phyloP scores from a whole-genome alignment of 768 basidiomycete genomes.

The Leccinum broughii region DNA sequence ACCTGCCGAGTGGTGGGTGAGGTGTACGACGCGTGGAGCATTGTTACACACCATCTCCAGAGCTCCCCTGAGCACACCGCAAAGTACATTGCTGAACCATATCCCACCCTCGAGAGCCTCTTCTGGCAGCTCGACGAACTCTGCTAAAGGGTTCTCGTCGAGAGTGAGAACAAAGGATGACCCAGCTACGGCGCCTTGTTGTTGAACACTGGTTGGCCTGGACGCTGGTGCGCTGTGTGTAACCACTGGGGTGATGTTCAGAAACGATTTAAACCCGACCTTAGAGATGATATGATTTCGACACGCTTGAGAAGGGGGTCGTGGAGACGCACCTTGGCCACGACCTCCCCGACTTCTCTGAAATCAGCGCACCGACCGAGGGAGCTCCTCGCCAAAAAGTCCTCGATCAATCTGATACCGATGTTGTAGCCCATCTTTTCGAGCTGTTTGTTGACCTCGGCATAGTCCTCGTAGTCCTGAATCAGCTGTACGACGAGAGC shows the following conservation, averaged over 20 bases:
- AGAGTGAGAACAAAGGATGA: conserved; percentile 80
- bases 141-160: conserved; percentile 95
- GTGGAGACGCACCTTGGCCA: conserved; percentile 71
- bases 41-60: conserved; percentile 84
- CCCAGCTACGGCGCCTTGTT: conserved; percentile 44
- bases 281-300: conserved; percentile 30
- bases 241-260: conserved; percentile 87
- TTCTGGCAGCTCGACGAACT: conserved; percentile 96
- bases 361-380: conserved; percentile 93
- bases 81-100: conserved; percentile 96
- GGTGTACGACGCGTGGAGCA: conserved; percentile 9
- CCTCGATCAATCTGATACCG: conserved; percentile 93
- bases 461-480: conserved; percentile 98
- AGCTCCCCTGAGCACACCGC: conserved; percentile 90
- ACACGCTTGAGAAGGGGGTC: background rate
- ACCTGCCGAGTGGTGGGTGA: conserved; percentile 52
- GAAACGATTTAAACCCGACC: conserved; percentile 98
- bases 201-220: conserved; percentile 45
- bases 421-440: conserved; percentile 99
- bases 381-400: conserved; percentile 92
- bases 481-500: conserved; percentile 97
- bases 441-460: conserved; percentile 92
- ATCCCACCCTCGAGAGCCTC: conserved; percentile 90
- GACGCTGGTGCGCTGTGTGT: conserved; percentile 63
- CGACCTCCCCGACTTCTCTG: conserved; percentile 91